Percentiles rank a stretch among this genome's conserved stretches.
Conservation (phyloP, 345 rosid species). For the Punica granatum region DNA sequence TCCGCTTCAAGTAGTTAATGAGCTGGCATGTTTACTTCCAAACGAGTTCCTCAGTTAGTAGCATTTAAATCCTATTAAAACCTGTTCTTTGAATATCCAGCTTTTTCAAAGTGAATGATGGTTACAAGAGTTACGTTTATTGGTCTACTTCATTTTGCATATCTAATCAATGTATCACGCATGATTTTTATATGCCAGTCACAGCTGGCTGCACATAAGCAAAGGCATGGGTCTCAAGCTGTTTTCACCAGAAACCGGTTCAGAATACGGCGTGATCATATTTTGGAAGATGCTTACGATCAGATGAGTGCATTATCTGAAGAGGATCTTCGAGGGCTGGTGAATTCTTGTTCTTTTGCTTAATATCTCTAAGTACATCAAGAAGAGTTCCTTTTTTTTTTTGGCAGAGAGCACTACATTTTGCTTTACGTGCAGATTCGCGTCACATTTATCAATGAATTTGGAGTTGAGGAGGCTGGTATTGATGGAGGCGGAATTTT, state of each 20-base stretch:
- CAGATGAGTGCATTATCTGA: slow-evolving; percentile 94
- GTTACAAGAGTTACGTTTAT: no score
- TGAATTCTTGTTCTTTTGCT: slow-evolving; percentile 23
- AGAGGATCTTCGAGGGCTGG: slow-evolving; percentile 93
- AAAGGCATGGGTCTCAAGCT: slow-evolving; percentile 60
- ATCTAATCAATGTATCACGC: slow-evolving; percentile 9
- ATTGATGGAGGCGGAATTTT: slow-evolving; percentile 99
- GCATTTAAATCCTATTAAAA: neutral
- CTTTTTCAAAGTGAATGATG: neutral
- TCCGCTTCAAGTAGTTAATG: neutral
- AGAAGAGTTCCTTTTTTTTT: neutral
- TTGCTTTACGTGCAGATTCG: slow-evolving; percentile 63
- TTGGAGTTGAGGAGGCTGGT: slow-evolving; percentile 99
- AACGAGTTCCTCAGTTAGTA: neutral
- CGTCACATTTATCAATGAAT: slow-evolving; percentile 87
- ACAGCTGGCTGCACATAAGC: slow-evolving; percentile 66
- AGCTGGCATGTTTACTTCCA: neutral
- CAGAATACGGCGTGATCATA: slow-evolving; percentile 90
- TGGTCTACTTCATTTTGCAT: neutral
- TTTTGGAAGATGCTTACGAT: slow-evolving; percentile 93
- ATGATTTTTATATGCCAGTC: slow-evolving; percentile 33
- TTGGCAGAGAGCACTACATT: slow-evolving; percentile 6
- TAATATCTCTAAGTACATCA: neutral
- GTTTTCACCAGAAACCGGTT: slow-evolving; percentile 78
- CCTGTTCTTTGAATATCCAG: neutral